Conservation (phyloP, 2,329 filamentous ascomycete species). For the Celoporthe dispersa region DNA sequence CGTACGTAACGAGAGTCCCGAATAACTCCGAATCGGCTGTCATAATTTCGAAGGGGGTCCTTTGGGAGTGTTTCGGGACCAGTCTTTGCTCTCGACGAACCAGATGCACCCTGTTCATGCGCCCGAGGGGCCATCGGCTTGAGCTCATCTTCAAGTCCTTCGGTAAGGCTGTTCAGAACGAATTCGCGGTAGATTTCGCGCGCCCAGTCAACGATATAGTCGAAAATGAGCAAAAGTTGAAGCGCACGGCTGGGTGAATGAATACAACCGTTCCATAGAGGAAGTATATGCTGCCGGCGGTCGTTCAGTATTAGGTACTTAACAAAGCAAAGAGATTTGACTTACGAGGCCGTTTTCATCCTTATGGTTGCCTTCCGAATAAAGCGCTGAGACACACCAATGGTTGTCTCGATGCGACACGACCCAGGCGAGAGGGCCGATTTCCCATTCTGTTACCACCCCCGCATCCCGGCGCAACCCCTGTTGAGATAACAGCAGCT, state of each 20-base stretch:
- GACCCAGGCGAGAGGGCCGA: background rate
- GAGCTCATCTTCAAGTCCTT: background rate
- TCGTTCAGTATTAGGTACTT: background rate
- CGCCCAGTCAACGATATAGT: conserved; percentile 14
- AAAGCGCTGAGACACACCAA: background rate
- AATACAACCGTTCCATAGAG: conserved; percentile 9
- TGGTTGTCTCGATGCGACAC: background rate
- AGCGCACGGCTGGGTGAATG: conserved; percentile 4
- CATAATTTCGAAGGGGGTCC: background rate
- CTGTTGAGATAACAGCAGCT: background rate
- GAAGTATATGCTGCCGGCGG: conserved; percentile 11
- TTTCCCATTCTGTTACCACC: background rate
- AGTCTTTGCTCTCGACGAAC: too few species aligned
- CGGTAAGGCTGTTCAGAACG: conserved; percentile 1
- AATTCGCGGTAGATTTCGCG: conserved; percentile 8
- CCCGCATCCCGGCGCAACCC: background rate
- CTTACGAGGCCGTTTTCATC: background rate
- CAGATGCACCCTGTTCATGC: too few species aligned
- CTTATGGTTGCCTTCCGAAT: background rate
- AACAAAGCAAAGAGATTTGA: background rate
- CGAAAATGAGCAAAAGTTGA: conserved; percentile 5
- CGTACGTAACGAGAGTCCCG: background rate
- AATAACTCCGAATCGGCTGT: conserved; percentile 1
- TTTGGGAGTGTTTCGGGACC: background rate
- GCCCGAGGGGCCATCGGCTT: too few species aligned